These are phyloP conservation scores for Lenwebbia sp. DNA, from an alignment of 345 rosid genomes.

Conservation along the genomic window DNA sequence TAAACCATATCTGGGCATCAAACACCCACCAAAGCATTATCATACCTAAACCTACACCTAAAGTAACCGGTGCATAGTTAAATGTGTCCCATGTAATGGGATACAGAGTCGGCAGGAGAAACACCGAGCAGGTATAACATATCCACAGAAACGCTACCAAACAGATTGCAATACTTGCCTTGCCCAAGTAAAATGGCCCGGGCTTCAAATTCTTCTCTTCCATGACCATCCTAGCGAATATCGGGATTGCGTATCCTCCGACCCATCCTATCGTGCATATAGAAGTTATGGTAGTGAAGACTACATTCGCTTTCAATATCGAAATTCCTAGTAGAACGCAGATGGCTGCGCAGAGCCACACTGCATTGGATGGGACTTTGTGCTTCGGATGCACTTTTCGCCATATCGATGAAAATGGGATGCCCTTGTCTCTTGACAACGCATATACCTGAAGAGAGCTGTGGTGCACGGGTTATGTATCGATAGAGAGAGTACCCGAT, in stretches of 20 bases:
- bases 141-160: conserved; percentile 50
- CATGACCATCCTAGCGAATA: conserved; percentile 55
- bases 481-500: not conserved
- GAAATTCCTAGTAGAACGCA: conserved; percentile 49
- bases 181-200: conserved; percentile 52
- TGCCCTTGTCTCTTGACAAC: conserved; percentile 45
- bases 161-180: conserved; percentile 41
- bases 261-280: conserved; percentile 62
- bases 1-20: conserved; percentile 52
- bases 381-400: conserved; percentile 41
- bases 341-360: conserved; percentile 50
- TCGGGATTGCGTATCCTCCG: conserved; percentile 51
- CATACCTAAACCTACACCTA: conserved; percentile 24
- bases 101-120: conserved; percentile 43
- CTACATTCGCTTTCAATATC: conserved; percentile 37
- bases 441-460: conserved; percentile 29
- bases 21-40: conserved; percentile 49
- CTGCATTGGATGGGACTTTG: conserved; percentile 58
- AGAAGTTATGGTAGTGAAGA: conserved; percentile 58
- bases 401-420: conserved; percentile 48
- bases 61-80: conserved; percentile 52
- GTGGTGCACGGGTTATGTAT: not conserved
- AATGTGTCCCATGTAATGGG: conserved; percentile 39
- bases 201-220: conserved; percentile 42
- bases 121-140: conserved; percentile 49